These are phyloP conservation scores for Withania somnifera DNA, from an alignment of 305 asterid genomes.

Conservation along the genomic window DNA sequence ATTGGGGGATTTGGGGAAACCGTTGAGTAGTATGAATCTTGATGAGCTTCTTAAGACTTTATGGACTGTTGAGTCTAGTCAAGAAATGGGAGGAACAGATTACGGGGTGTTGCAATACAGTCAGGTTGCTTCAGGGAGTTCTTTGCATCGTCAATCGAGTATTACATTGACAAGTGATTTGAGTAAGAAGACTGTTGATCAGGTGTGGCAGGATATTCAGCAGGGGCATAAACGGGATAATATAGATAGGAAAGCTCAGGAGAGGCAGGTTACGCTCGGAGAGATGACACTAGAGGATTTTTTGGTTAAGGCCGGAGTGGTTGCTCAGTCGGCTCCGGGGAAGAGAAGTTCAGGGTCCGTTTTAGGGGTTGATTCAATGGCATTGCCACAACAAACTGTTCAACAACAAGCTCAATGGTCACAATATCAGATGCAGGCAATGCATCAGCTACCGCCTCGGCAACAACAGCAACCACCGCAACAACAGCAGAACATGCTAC, in stretches of 20 bases:
- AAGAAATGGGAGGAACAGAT: constrained; percentile 26
- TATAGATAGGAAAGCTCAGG: constrained; percentile 28
- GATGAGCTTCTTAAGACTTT: constrained; percentile 89
- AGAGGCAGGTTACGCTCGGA: constrained; percentile 40
- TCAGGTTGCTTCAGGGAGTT: constrained; percentile 9
- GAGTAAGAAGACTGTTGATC: constrained; percentile 81
- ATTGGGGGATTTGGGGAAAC: constrained; percentile 75
- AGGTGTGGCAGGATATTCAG: constrained; percentile 91
- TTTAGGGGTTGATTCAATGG: constrained; percentile 27
- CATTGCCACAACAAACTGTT: constrained; percentile 22
- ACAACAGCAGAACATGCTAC: constrained; percentile 15
- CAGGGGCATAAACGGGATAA: constrained; percentile 42
- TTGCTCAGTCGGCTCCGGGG: constrained; percentile 37
- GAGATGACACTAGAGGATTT: constrained; percentile 91
- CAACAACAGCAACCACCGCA: constrained; percentile 11
- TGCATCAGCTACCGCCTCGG: constrained; percentile 28
- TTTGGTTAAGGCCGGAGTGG: constrained; percentile 91
- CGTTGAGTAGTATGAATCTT: constrained; percentile 78
- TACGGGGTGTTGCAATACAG: constrained; percentile 23
- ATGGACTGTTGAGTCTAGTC: constrained; percentile 53
- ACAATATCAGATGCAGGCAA: constrained; percentile 41
- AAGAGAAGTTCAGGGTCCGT: constrained; percentile 19
- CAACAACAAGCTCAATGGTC: constrained; percentile 50
- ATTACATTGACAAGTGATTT: constrained; percentile 47
- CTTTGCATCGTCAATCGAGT: constrained; percentile 39